A percentile compares a stretch with the other conserved stretches of the same genome.
phyloP scores from a whole-genome alignment of 352 stramenopile species.

The Phytophthora sojae region DNA sequence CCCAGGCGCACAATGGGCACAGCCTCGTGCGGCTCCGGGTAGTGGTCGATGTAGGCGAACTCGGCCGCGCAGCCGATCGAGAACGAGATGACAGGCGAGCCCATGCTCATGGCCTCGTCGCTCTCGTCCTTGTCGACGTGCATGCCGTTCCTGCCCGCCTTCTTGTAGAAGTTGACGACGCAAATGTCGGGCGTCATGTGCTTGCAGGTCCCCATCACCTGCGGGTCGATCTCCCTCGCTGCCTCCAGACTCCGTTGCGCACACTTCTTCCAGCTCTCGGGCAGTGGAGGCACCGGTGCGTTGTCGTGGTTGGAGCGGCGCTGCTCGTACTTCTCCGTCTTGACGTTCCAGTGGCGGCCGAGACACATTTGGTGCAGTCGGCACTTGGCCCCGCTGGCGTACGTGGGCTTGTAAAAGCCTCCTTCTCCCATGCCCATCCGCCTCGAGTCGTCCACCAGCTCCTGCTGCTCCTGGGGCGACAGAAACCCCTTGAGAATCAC shows the following conservation, averaged over 20 bases:
- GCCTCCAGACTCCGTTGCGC: slow-evolving; percentile 48
- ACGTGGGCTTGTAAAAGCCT: slow-evolving; percentile 75
- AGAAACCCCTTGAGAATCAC: slow-evolving; percentile 71
- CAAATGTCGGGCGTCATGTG: slow-evolving; percentile 67
- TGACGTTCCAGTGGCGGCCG: slow-evolving; percentile 74
- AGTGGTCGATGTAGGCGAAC: slow-evolving; percentile 77
- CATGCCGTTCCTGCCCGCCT: slow-evolving; percentile 75
- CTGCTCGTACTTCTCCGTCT: slow-evolving; percentile 73
- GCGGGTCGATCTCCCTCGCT: slow-evolving; percentile 43
- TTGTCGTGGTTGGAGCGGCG: slow-evolving; percentile 65
- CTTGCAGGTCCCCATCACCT: slow-evolving; percentile 57
- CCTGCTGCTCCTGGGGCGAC: slow-evolving; percentile 56
- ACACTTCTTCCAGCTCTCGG: slow-evolving; percentile 41
- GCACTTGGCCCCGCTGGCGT: slow-evolving; percentile 75
- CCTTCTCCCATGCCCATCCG: slow-evolving; percentile 50
- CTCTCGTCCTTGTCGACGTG: slow-evolving; percentile 83
- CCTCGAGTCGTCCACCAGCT: slow-evolving; percentile 60
- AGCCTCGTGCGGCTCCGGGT: slow-evolving; percentile 54
- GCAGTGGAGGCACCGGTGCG: slow-evolving; percentile 43
- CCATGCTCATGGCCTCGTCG: slow-evolving; percentile 59
- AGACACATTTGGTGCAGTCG: slow-evolving; percentile 81
- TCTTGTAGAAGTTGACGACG: slow-evolving; percentile 84
- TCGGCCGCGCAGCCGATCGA: slow-evolving; percentile 72
- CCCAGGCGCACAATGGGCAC: slow-evolving; percentile 71
- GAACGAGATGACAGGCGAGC: slow-evolving; percentile 76